A percentile compares a stretch with the other conserved stretches of the same genome.
Conservation (phyloP, 1,284 basidiomycete species). For the Trichosporon inkin region DNA sequence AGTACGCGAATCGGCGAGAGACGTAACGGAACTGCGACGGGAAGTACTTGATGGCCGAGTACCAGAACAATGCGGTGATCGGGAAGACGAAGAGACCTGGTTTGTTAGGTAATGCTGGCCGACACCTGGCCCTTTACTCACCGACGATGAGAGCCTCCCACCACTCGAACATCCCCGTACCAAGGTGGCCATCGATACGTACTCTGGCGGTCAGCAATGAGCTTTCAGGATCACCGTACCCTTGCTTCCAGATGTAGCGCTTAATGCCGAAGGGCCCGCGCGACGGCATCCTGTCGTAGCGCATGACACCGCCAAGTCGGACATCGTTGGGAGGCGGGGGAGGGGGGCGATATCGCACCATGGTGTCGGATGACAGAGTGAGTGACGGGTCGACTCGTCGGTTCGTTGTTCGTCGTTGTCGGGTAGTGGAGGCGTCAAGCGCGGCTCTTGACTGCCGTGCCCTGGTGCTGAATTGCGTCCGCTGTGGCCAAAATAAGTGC, state of each 20-base stretch:
- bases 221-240: conserved; percentile 18
- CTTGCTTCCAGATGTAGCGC: conserved; percentile 32
- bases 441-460: background rate
- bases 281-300: conserved; percentile 19
- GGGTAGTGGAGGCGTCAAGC: background rate
- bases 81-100: conserved; percentile 38
- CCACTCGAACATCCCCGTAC: conserved; percentile 46
- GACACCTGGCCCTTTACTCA: conserved; percentile 26
- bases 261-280: conserved; percentile 22
- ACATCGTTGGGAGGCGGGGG: conserved; percentile 23
- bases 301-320: conserved; percentile 21
- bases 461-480: background rate
- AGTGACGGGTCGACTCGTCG: background rate
- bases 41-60: conserved; percentile 47
- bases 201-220: conserved; percentile 27
- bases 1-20: conserved; percentile 47
- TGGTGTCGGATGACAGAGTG: conserved; percentile 9
- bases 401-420: background rate
- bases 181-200: conserved; percentile 42
- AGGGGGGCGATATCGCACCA: conserved; percentile 28
- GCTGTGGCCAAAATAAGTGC: background rate
- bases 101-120: background rate
- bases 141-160: conserved; percentile 47
- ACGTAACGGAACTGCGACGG: conserved; percentile 48
- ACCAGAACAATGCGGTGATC: conserved; percentile 45